Conservation (phyloP, 2,329 filamentous ascomycete genomes). For the Coleophoma eucalyptorum region DNA sequence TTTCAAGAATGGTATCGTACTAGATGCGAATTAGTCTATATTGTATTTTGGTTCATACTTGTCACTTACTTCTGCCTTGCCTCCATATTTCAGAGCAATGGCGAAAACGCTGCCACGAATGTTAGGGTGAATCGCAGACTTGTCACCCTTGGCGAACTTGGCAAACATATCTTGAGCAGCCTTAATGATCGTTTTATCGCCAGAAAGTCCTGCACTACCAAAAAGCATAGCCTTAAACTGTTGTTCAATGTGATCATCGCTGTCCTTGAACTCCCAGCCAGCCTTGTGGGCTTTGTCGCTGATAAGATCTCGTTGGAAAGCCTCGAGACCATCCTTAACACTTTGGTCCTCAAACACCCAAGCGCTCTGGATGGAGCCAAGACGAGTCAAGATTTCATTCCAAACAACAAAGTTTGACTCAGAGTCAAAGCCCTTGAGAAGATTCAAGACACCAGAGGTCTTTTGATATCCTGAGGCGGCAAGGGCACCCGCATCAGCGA, state of each 20-base stretch:
- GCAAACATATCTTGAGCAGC: slow-evolving; percentile 88
- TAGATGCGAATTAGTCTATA: slow-evolving; percentile 25
- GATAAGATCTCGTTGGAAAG: slow-evolving; percentile 77
- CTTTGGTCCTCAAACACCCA: slow-evolving; percentile 85
- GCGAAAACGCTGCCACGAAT: slow-evolving; percentile 83
- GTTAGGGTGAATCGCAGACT: slow-evolving; percentile 83
- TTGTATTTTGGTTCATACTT: background rate
- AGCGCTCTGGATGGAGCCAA: slow-evolving; percentile 74
- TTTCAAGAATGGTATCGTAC: slow-evolving; percentile 74
- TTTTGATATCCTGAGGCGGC: slow-evolving; percentile 90
- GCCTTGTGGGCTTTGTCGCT: slow-evolving; percentile 78
- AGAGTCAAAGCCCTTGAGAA: slow-evolving; percentile 80
- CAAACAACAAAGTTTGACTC: slow-evolving; percentile 92
- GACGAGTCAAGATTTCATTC: slow-evolving; percentile 82
- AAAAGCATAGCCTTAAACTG: slow-evolving; percentile 95
- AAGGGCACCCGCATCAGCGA: slow-evolving; percentile 86
- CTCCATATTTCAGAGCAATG: slow-evolving; percentile 80
- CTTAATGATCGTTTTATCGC: slow-evolving; percentile 73
- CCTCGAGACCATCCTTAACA: slow-evolving; percentile 71
- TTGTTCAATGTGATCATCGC: slow-evolving; percentile 84
- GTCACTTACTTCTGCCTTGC: slow-evolving; percentile 68
- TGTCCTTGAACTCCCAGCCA: slow-evolving; percentile 83
- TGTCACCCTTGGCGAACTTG: slow-evolving; percentile 77
- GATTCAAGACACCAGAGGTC: slow-evolving; percentile 81
- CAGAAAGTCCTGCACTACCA: slow-evolving; percentile 73